Evolutionary conservation across 139 green algal species (phyloP), one percentile per base, ranked within the genome.

Genomic region (Chlamydomonas sp.): DNA sequence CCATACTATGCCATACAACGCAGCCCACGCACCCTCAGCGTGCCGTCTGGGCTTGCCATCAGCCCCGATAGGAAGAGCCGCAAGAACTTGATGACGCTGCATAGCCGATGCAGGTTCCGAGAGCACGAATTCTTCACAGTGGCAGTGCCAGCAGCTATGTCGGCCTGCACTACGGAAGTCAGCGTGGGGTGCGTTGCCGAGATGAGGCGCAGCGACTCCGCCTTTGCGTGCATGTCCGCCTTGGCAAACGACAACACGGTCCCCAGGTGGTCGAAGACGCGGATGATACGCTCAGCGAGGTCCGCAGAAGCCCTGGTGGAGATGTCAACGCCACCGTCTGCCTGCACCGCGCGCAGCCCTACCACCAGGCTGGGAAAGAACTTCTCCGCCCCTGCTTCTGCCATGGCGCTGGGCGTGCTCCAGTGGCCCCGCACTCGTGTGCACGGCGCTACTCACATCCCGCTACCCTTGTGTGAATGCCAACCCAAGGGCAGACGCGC

Each of bases 51-150:
- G n/a, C n/a, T 58, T 0, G 48, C 37, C 16, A 68, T 13, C 57
- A 86, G 67, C 39, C 83, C 74, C 22, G 35, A 31, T 8, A 83
- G 66, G 48, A 86, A 47, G 4, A 79, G 70, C 1, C 60, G 65
- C 43, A 83, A 67, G 50, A 83, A 86, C 6, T 57, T 75, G 16
- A 86, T 58, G 6, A 80, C 76, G 43, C 57, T 48, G 34, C 65
- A 73, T 6, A 86, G 59, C 8, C 80, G 70, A 61, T 86, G 80
- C n/a, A 86, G 74, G 74, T 86, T 86, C 35, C 80, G 73, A 16
- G 73, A 74, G 43, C 76, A 78, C 61, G 73, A 81, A 48, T 74
- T 67, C 67, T 86, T 83, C 6, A 39, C 10, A 1, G 71, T 82
- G 1, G 57, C 38, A 0, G 24, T 33, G 26, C 70, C 70, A 1